Evolutionary conservation across 2,329 filamentous ascomycete genomes (phyloP).

Genomic region (Elsinoe perseae): DNA sequence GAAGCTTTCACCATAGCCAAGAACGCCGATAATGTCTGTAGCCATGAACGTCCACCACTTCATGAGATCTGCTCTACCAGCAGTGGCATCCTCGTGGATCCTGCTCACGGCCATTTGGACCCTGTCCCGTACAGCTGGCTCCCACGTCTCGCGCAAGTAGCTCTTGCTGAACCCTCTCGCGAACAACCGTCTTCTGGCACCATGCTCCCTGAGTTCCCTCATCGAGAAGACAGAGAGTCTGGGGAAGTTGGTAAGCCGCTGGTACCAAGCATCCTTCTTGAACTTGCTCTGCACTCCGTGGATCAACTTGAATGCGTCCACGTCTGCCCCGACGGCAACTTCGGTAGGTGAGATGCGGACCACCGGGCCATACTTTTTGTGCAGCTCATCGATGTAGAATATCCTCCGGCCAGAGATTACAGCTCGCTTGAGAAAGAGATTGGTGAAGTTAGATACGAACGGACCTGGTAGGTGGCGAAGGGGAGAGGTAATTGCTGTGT

Average conservation of each 20-base stretch:
- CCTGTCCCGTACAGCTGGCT: constrained; percentile 27
- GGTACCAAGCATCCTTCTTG: constrained; percentile 28
- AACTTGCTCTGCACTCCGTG: constrained; percentile 25
- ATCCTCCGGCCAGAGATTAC: constrained; percentile 34
- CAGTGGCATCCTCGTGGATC: constrained; percentile 23
- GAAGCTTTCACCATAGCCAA: constrained; percentile 32
- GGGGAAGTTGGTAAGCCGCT: constrained; percentile 19
- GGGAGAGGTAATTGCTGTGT: constrained; percentile 20
- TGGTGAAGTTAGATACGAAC: constrained; percentile 23
- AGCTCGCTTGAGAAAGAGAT: constrained; percentile 30
- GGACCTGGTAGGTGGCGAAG: constrained; percentile 27
- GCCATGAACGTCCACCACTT: constrained; percentile 34
- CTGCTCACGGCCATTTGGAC: constrained; percentile 25
- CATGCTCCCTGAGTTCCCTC: constrained; percentile 28
- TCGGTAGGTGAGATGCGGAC: constrained; percentile 30
- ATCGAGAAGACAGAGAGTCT: constrained; percentile 31
- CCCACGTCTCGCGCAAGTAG: constrained; percentile 29
- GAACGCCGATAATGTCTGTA: constrained; percentile 29
- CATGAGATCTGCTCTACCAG: constrained; percentile 29
- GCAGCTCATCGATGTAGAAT: constrained; percentile 34
- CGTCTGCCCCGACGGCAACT: constrained; percentile 24
- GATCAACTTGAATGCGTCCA: constrained; percentile 26
- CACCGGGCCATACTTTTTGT: constrained; percentile 35
- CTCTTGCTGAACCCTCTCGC: constrained; percentile 28
- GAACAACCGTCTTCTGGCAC: constrained; percentile 28